Evolutionary conservation across 495 filamentous ascomycete species (phyloP).

Genomic region (Penicillium ochrochloron): DNA sequence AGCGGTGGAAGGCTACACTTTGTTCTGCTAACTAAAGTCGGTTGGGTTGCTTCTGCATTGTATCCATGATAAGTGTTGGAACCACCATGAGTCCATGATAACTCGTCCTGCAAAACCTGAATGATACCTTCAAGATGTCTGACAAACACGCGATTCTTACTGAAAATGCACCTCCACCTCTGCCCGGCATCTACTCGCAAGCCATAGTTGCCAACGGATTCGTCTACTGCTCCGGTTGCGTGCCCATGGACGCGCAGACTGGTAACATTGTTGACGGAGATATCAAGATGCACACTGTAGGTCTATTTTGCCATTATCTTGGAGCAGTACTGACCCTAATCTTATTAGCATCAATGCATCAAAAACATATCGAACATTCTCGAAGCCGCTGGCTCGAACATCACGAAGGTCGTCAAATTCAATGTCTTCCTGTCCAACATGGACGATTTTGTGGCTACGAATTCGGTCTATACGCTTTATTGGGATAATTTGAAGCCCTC

Average conservation of each 20-base stretch:
- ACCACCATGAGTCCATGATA: no score
- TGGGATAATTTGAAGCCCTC: not conserved
- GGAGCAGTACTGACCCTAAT: not conserved
- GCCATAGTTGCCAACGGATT: not conserved
- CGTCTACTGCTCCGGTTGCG: not conserved
- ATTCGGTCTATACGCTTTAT: not conserved
- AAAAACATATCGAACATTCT: not conserved
- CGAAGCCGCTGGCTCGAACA: not conserved
- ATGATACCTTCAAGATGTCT: not conserved
- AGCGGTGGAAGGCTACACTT: no score
- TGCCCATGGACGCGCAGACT: not conserved
- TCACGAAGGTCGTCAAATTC: not conserved
- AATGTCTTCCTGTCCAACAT: not conserved
- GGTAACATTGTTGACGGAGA: not conserved
- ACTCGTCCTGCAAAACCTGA: no score
- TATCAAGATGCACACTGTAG: not conserved
- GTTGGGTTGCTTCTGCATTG: not conserved
- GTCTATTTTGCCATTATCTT: not conserved
- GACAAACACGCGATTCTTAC: not conserved
- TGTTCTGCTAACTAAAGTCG: not conserved
- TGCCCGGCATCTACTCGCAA: not conserved
- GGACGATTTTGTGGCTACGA: not conserved
- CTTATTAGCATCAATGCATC: not conserved
- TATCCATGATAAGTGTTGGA: not conserved
- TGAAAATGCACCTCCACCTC: not conserved